Conservation (phyloP, 2,329 filamentous ascomycete genomes). For the Myotisia sp. region DNA sequence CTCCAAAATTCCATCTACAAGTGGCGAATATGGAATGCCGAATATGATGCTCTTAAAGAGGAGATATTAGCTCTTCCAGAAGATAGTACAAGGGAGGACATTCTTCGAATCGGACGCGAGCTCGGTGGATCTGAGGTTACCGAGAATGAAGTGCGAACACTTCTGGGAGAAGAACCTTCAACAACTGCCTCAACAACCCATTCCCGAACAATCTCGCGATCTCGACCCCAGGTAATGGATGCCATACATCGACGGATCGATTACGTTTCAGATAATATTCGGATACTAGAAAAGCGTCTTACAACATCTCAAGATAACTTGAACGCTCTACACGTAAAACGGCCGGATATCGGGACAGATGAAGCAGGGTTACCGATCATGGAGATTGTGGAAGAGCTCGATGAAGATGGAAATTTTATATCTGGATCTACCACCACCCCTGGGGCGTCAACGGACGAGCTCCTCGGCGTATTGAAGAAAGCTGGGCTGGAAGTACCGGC, state of each 20-base stretch:
- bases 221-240: slow-evolving; percentile 49
- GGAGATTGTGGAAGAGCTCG: slow-evolving; percentile 83
- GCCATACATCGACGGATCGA: slow-evolving; percentile 65
- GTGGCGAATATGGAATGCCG: slow-evolving; percentile 82
- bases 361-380: slow-evolving; percentile 61
- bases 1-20: slow-evolving; percentile 64
- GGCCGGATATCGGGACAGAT: slow-evolving; percentile 37
- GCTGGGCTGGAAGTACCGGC: slow-evolving; percentile 47
- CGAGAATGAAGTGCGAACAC: slow-evolving; percentile 40
- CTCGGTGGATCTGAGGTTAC: slow-evolving; percentile 32
- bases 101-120: slow-evolving; percentile 36
- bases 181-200: background rate
- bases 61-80: slow-evolving; percentile 50
- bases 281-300: slow-evolving; percentile 59
- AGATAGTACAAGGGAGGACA: slow-evolving; percentile 38
- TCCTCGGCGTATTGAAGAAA: slow-evolving; percentile 60
- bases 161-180: slow-evolving; percentile 33
- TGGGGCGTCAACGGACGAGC: slow-evolving; percentile 49
- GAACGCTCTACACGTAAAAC: slow-evolving; percentile 44
- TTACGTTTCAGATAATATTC: slow-evolving; percentile 73
- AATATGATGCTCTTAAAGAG: slow-evolving; percentile 80
- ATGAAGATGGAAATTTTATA: slow-evolving; percentile 76
- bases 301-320: slow-evolving; percentile 55
- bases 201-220: slow-evolving; percentile 32
- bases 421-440: slow-evolving; percentile 53